Evolutionary conservation across 108 stramenopile species (phyloP).

Genomic region (Hondaea fermentalgiana): DNA sequence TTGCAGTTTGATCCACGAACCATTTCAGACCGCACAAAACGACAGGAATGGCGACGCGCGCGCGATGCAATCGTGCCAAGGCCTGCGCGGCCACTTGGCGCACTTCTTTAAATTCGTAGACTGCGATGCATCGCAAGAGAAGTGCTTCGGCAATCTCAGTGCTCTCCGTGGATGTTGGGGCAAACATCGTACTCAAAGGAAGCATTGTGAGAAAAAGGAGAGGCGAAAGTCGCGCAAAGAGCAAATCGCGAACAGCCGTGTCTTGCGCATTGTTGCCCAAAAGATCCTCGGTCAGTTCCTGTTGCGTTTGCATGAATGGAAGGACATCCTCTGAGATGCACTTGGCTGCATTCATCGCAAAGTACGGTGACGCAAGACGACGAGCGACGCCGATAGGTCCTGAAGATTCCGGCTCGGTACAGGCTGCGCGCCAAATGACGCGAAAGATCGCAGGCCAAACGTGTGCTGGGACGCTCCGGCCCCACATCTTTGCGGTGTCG

Average conservation of each 20-base stretch:
- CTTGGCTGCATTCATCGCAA: background rate
- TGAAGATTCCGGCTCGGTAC: background rate
- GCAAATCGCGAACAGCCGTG: background rate
- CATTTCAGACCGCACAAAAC: background rate
- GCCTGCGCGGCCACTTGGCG: background rate
- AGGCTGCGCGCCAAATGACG: background rate
- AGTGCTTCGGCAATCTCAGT: background rate
- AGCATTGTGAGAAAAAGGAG: background rate
- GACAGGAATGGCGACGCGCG: background rate
- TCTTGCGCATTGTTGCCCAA: background rate
- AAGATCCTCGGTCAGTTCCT: background rate
- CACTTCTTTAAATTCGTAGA: slow-evolving; percentile 9
- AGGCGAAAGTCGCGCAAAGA: background rate
- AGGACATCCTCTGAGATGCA: background rate
- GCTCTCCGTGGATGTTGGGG: too few species aligned
- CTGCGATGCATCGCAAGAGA: background rate
- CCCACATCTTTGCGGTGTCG: background rate
- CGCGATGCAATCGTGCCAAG: background rate
- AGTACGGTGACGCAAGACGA: background rate
- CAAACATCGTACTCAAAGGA: background rate
- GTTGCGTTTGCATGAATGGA: background rate
- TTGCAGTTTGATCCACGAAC: background rate
- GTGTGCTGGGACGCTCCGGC: background rate
- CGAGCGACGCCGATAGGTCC: background rate
- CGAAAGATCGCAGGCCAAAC: background rate